Evolutionary conservation across 495 filamentous ascomycete genomes (phyloP).

Genomic region (Neurospora cerealis): DNA sequence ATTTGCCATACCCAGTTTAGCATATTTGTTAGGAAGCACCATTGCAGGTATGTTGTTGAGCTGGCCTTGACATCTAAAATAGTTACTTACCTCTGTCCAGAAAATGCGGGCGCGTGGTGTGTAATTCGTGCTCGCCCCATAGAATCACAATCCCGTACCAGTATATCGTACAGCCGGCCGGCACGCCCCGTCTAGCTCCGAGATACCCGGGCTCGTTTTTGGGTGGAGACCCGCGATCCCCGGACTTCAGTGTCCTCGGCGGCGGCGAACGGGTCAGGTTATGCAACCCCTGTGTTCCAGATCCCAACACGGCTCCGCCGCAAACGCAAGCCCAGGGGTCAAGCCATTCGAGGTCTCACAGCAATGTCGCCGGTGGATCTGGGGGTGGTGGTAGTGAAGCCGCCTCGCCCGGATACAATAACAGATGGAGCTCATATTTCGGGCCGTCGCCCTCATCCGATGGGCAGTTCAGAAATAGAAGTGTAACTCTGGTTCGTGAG

Average conservation of each 20-base stretch:
- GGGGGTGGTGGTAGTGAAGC: not conserved
- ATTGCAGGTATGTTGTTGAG: slow-evolving; percentile 54
- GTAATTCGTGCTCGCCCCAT: slow-evolving; percentile 83
- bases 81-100: slow-evolving; percentile 29
- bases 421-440: slow-evolving; percentile 18
- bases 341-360: slow-evolving; percentile 22
- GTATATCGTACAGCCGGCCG: slow-evolving; percentile 81
- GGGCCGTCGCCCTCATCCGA: slow-evolving; percentile 11
- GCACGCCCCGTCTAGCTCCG: slow-evolving; percentile 31
- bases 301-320: slow-evolving; percentile 69
- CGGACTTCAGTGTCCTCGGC: slow-evolving; percentile 37
- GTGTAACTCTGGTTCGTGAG: slow-evolving; percentile 35
- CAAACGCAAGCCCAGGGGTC: slow-evolving; percentile 15
- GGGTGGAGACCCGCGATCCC: slow-evolving; percentile 36
- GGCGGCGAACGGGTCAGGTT: slow-evolving; percentile 83
- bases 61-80: not conserved
- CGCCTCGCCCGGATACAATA: not conserved
- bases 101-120: slow-evolving; percentile 94
- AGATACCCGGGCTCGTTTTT: slow-evolving; percentile 24
- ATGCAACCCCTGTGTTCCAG: slow-evolving; percentile 90
- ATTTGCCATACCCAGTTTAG: slow-evolving; percentile 71
- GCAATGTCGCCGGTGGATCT: slow-evolving; percentile 4
- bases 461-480: slow-evolving; percentile 28
- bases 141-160: slow-evolving; percentile 89
- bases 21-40: slow-evolving; percentile 85